Evolutionary conservation across 2,329 filamentous ascomycete species (phyloP).

Genomic region (Phyllosticta citribraziliensis): DNA sequence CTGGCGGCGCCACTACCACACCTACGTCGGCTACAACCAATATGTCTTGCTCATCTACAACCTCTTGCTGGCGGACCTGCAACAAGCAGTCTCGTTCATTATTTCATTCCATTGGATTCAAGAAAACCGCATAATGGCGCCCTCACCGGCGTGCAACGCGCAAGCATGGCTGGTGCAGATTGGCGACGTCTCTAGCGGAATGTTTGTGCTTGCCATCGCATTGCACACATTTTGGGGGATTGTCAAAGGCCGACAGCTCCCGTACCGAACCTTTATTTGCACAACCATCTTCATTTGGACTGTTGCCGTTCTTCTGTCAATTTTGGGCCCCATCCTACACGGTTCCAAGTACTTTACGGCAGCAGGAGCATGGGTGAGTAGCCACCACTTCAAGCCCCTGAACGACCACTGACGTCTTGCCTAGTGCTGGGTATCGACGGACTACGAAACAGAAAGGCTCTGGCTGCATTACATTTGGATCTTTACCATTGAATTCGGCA

Average conservation of each 20-base stretch:
- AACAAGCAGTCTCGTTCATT: slow-evolving; percentile 41
- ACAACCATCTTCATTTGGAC: slow-evolving; percentile 38
- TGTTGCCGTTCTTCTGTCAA: slow-evolving; percentile 36
- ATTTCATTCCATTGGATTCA: slow-evolving; percentile 40
- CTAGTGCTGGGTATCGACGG: slow-evolving; percentile 42
- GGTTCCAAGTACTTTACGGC: slow-evolving; percentile 36
- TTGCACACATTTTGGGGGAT: slow-evolving; percentile 44
- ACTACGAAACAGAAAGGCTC: slow-evolving; percentile 36
- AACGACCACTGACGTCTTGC: slow-evolving; percentile 10
- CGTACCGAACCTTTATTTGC: slow-evolving; percentile 35
- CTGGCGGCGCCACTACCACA: slow-evolving; percentile 38
- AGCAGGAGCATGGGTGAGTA: slow-evolving; percentile 42
- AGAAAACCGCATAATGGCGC: slow-evolving; percentile 34
- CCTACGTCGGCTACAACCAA: slow-evolving; percentile 45
- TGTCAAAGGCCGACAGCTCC: slow-evolving; percentile 37
- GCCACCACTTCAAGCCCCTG: not conserved
- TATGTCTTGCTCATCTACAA: slow-evolving; percentile 47
- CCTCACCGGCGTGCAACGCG: slow-evolving; percentile 37
- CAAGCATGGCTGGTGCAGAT: slow-evolving; percentile 45
- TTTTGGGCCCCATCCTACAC: slow-evolving; percentile 37
- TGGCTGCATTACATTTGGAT: slow-evolving; percentile 47
- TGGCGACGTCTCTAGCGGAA: slow-evolving; percentile 42
- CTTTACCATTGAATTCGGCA: slow-evolving; percentile 42
- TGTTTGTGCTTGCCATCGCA: slow-evolving; percentile 45
- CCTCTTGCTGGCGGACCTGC: slow-evolving; percentile 43